phyloP scores from a whole-genome alignment of 2,329 filamentous ascomycete species.

The Lasiodiplodia gonubiensis region DNA sequence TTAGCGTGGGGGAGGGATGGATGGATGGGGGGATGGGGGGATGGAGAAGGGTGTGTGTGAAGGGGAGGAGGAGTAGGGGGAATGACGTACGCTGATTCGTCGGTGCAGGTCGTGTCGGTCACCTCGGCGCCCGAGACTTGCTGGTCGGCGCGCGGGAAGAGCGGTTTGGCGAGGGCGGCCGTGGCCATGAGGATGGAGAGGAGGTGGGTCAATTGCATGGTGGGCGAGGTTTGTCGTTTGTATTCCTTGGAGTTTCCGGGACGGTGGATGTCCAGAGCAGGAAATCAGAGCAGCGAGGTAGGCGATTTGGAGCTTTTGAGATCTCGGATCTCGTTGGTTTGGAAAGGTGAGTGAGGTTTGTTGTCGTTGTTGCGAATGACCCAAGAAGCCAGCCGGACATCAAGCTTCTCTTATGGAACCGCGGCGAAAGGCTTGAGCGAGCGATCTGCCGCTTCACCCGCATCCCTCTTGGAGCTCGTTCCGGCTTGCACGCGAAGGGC shows the following conservation, averaged over 20 bases:
- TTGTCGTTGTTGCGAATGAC: neutral
- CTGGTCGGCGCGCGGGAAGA: slow-evolving; percentile 30
- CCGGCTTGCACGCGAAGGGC: neutral
- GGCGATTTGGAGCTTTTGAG: neutral
- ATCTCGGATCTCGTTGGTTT: neutral
- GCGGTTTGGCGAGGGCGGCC: slow-evolving; percentile 11
- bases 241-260: neutral
- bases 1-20: neutral
- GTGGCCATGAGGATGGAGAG: slow-evolving; percentile 6
- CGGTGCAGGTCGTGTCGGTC: slow-evolving; percentile 42
- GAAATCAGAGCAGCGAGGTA: neutral
- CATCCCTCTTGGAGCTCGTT: neutral
- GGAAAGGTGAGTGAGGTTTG: neutral
- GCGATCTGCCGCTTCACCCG: neutral
- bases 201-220: slow-evolving; percentile 9
- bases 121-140: slow-evolving; percentile 38
- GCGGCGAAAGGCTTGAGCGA: neutral
- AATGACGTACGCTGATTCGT: slow-evolving; percentile 41
- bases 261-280: too few relatives aligned
- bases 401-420: neutral
- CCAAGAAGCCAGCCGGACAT: neutral
- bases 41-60: too few relatives aligned
- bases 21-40: neutral
- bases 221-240: neutral
- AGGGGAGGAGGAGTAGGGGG: slow-evolving; percentile 1